phyloP scores from a whole-genome alignment of 495 filamentous ascomycete genomes.

The Penicillium ucsense region DNA sequence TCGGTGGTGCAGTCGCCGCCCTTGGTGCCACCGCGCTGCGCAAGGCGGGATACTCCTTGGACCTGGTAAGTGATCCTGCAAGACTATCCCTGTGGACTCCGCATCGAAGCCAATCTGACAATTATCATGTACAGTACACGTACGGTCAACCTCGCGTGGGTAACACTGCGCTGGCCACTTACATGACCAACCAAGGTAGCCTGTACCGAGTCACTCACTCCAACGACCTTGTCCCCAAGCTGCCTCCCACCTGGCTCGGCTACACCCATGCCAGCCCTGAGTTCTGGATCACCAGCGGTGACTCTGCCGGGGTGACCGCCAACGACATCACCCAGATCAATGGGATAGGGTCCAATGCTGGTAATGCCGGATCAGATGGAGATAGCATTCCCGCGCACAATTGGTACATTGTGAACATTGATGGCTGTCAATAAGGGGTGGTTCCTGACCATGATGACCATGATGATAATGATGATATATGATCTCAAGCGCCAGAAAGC shows the following conservation, averaged over 20 bases:
- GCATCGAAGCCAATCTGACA: too few relatives aligned
- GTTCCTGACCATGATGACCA: background rate
- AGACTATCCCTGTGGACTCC: too few relatives aligned
- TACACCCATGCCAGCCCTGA: slow-evolving; percentile 59
- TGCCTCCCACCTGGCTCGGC: slow-evolving; percentile 46
- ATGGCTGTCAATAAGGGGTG: slow-evolving; percentile 9
- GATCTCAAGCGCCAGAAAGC: too few relatives aligned
- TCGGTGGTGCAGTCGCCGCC: slow-evolving; percentile 56
- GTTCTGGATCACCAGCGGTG: slow-evolving; percentile 47
- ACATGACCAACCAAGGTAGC: slow-evolving; percentile 40
- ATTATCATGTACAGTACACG: slow-evolving; percentile 38
- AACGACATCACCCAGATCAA: slow-evolving; percentile 30
- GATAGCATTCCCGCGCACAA: slow-evolving; percentile 9
- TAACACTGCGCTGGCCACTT: slow-evolving; percentile 43
- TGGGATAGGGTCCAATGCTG: slow-evolving; percentile 20
- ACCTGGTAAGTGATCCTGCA: slow-evolving; percentile 18
- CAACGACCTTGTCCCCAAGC: slow-evolving; percentile 55
- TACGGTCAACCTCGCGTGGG: slow-evolving; percentile 64
- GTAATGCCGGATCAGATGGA: slow-evolving; percentile 29
- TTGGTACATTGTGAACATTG: slow-evolving; percentile 17
- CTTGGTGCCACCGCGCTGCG: slow-evolving; percentile 51
- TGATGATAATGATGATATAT: background rate
- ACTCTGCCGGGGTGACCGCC: slow-evolving; percentile 28
- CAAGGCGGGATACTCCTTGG: slow-evolving; percentile 30
- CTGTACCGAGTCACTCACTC: slow-evolving; percentile 58